Percentiles rank a stretch among this genome's conserved stretches.
These are phyloP conservation scores for Salix udensis DNA, from an alignment of 345 rosid species.

Conservation along the genomic window DNA sequence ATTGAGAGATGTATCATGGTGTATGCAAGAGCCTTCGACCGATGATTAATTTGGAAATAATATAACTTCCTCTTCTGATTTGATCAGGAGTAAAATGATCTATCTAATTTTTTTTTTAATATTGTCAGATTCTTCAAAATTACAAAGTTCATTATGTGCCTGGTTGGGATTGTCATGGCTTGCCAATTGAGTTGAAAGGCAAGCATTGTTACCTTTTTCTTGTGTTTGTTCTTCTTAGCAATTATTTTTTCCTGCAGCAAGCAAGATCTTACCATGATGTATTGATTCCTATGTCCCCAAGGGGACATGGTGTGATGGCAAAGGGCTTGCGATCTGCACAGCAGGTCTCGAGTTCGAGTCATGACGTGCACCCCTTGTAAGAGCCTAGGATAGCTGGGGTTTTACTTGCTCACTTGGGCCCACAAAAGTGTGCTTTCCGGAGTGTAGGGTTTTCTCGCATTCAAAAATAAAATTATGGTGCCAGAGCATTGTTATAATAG, in stretches of 20 bases:
- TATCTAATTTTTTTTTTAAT: constrained; percentile 2
- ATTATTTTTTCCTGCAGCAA: background rate
- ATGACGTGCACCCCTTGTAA: too few relatives aligned
- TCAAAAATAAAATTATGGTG: background rate
- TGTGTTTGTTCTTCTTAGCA: background rate
- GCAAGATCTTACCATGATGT: background rate
- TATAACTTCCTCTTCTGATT: background rate
- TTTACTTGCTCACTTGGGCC: too few relatives aligned
- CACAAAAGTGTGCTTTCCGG: too few relatives aligned
- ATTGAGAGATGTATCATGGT: background rate
- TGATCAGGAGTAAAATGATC: background rate
- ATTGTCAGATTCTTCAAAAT: constrained; percentile 76
- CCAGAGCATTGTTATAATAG: background rate
- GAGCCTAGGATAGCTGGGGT: too few relatives aligned
- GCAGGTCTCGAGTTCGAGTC: too few relatives aligned
- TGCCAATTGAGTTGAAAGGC: constrained; percentile 97
- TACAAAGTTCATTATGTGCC: constrained; percentile 81
- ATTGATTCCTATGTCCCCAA: background rate
- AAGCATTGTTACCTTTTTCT: constrained; percentile 28
- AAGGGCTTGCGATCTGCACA: too few relatives aligned
- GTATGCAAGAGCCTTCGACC: background rate
- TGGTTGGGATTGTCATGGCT: constrained; percentile 99
- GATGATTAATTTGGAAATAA: background rate
- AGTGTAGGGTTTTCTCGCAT: too few relatives aligned
- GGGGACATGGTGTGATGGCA: too few relatives aligned